Conservation (phyloP, 805 yeast genomes). For the Candida xiaguanensis region DNA sequence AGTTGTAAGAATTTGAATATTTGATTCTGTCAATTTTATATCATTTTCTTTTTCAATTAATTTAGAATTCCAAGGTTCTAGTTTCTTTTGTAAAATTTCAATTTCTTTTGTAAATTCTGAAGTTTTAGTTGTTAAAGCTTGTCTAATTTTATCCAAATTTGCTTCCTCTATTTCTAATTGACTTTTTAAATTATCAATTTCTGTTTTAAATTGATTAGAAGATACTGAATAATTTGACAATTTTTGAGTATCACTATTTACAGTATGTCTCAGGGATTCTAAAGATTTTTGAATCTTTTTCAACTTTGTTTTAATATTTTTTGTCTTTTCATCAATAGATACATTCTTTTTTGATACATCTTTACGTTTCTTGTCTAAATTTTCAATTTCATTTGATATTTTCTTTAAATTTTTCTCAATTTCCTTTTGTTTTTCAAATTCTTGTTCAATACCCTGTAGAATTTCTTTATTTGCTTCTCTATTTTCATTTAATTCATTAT, state of each 20-base stretch:
- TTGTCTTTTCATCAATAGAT: conserved; percentile 71
- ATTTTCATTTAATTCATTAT: conserved; percentile 32
- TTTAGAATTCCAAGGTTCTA: conserved; percentile 81
- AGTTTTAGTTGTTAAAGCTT: conserved; percentile 71
- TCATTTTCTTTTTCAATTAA: conserved; percentile 61
- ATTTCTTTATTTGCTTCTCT: conserved; percentile 22
- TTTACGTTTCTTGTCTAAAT: conserved; percentile 26
- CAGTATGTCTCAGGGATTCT: conserved; percentile 42
- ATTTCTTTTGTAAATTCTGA: conserved; percentile 62
- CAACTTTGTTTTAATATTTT: conserved; percentile 56
- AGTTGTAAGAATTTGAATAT: conserved; percentile 55
- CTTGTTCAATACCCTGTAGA: conserved; percentile 21
- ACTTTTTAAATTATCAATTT: conserved; percentile 42
- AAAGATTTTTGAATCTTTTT: conserved; percentile 57
- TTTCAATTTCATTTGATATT: conserved; percentile 13
- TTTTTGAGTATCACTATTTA: conserved; percentile 45
- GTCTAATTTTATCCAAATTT: conserved; percentile 59
- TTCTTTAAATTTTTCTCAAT: conserved; percentile 14
- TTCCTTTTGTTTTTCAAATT: conserved; percentile 27
- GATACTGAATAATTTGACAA: conserved; percentile 44
- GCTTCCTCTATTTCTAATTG: conserved; percentile 51
- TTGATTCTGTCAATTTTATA: conserved; percentile 60
- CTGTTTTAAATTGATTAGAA: conserved; percentile 39
- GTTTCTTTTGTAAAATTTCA: conserved; percentile 54
- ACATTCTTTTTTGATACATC: conserved; percentile 49